phyloP scores from a whole-genome alignment of 2,329 filamentous ascomycete genomes.

The Sclerotinia nivalis region DNA sequence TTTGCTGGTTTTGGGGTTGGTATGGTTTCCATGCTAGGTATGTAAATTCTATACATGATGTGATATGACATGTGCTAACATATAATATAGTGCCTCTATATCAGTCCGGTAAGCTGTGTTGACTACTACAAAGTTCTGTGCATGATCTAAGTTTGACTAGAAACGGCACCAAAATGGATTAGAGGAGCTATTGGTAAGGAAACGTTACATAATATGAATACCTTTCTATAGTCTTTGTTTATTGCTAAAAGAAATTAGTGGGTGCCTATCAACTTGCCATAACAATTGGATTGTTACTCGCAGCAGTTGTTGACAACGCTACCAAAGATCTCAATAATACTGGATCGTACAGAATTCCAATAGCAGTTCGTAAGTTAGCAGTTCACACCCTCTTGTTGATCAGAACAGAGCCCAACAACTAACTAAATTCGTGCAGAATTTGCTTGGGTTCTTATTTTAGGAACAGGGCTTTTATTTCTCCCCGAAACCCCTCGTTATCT shows the following conservation, averaged over 20 bases:
- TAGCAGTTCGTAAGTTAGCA: constrained; percentile 55
- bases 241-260: constrained; percentile 7
- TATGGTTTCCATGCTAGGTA: constrained; percentile 65
- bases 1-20: constrained; percentile 75
- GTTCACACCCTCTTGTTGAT: too few relatives aligned
- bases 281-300: constrained; percentile 74
- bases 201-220: too few relatives aligned
- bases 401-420: neutral
- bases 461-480: constrained; percentile 32
- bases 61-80: neutral
- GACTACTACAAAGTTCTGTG: neutral
- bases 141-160: neutral
- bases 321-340: constrained; percentile 62
- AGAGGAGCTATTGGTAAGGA: constrained; percentile 18
- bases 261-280: constrained; percentile 77
- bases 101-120: constrained; percentile 14
- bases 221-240: too few relatives aligned
- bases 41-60: constrained; percentile 26
- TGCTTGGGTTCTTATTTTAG: constrained; percentile 58
- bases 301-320: constrained; percentile 72
- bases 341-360: constrained; percentile 75
- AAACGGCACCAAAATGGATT: constrained; percentile 23
- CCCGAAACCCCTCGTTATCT: constrained; percentile 44
- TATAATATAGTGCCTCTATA: constrained; percentile 13
- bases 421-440: constrained; percentile 51